These are phyloP conservation scores for Gelatoporia subvermispora DNA, from an alignment of 768 basidiomycete species.

Conservation along the genomic window DNA sequence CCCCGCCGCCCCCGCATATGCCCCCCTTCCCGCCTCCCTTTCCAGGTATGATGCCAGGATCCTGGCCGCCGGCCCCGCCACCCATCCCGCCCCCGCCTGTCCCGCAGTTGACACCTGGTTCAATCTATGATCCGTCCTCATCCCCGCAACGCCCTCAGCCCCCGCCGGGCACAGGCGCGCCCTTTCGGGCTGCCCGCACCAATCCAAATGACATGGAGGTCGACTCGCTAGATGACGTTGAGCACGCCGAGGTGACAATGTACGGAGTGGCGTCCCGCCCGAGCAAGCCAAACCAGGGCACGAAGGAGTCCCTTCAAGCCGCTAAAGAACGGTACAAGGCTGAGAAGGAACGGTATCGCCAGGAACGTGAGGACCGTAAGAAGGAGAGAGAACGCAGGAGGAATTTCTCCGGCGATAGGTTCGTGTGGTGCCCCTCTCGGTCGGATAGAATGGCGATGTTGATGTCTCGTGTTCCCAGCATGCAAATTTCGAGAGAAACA, in stretches of 20 bases:
- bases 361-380: conserved; percentile 44
- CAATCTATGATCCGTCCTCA: conserved; percentile 7
- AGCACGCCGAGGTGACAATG: conserved; percentile 12
- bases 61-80: not conserved
- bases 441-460: not conserved
- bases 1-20: not conserved
- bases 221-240: conserved; percentile 1
- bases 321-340: conserved; percentile 65
- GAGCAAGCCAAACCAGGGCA: conserved; percentile 11
- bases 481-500: not conserved
- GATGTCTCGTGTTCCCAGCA: not conserved
- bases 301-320: conserved; percentile 42
- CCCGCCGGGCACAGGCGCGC: conserved; percentile 13
- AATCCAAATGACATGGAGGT: not conserved
- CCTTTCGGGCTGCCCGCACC: conserved; percentile 2
- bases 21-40: too few species aligned
- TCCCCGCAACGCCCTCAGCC: conserved; percentile 4
- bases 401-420: conserved; percentile 17
- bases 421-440: not conserved
- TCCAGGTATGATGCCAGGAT: too few species aligned
- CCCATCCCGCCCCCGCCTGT: not conserved
- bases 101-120: too few species aligned
- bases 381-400: conserved; percentile 11
- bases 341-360: conserved; percentile 66
- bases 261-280: conserved; percentile 11